Evolutionary conservation across 129 eudicot species (phyloP).

Genomic region (Flaveria brownii): DNA sequence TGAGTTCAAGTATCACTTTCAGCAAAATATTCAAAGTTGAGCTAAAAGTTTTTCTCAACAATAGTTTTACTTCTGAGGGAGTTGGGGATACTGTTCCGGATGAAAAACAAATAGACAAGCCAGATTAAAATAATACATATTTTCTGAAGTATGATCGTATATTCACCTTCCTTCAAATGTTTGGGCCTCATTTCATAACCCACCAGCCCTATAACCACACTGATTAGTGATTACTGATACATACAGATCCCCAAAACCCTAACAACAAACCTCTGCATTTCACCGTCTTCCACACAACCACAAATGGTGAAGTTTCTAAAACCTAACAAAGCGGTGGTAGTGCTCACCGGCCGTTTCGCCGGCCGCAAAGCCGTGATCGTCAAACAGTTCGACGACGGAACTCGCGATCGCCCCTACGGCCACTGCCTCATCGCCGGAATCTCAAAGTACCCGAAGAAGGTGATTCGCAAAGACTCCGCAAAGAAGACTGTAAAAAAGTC

Average conservation of each 20-base stretch:
- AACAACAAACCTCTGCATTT: not conserved
- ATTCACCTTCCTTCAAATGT: not conserved
- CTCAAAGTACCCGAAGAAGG: conserved; percentile 42
- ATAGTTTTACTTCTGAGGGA: too few relatives aligned
- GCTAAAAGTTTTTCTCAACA: too few relatives aligned
- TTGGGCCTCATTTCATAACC: not conserved
- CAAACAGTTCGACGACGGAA: conserved; percentile 39
- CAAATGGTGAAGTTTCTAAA: conserved; percentile 43
- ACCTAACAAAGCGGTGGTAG: conserved; percentile 41
- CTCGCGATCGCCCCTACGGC: conserved; percentile 42
- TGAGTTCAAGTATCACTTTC: too few relatives aligned
- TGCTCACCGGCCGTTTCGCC: conserved; percentile 42
- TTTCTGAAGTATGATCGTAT: too few relatives aligned
- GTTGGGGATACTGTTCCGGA: too few relatives aligned
- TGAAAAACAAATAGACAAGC: too few relatives aligned
- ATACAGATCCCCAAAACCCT: conserved; percentile 8
- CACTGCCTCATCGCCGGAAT: conserved; percentile 42
- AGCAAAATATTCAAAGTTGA: too few relatives aligned
- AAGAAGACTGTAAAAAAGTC: conserved; percentile 41
- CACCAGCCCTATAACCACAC: not conserved
- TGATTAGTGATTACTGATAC: too few relatives aligned
- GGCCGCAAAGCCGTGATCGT: conserved; percentile 37
- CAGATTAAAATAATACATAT: too few relatives aligned
- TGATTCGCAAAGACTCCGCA: conserved; percentile 38
- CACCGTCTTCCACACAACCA: not conserved